Base-by-base conservation (phyloP, 768 basidiomycete species). In the Tulasnella sp. region DNA sequence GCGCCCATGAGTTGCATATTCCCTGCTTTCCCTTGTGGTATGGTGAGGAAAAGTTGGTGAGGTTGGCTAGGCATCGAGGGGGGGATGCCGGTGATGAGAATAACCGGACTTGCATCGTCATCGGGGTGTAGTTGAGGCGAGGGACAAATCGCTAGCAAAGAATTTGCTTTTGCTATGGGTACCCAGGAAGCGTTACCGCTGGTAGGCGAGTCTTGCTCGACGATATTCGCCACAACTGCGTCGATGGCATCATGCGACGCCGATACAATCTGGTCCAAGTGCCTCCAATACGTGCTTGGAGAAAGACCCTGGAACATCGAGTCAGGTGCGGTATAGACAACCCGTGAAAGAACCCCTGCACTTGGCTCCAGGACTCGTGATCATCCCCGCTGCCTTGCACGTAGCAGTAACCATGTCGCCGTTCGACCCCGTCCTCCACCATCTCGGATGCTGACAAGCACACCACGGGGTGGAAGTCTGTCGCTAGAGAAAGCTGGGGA, bases 311-410 rank as follows among this genome's bases (percentile, higher is more conserved):
- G 62, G 2, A 37, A 36, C 2, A 40, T 39, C 35, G 35, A 17
- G 3, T 31, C 46, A n/a, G 45, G 27, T 34, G 51, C 51, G 43
- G 4, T 51, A 51, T 35, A 49, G 32, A 25, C 32, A 11, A 1
- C 5, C 15, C 7, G 21, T 49, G 49, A 31, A 37, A 17, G 29
- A 14, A 25, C 9, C 7, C 17, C 66, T 73, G 29, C 55, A 86
- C 86, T 79, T 79, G 78, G 27, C 82, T 77, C 91, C 90, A 93
- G 4, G 85, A 72, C 68, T 96, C 92, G 65, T 93, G 89, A 64
- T 98, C 94, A 64, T 97, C 94, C 0, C 92, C 94, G 0, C 86
- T 88, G 1, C 94, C 94, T 67, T 94, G 92, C 6, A 97, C 78
- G 66, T 97, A 97, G 19, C 81, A 73, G 66, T 83, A 96, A 0